phyloP scores from a whole-genome alignment of 257 asterid species.

The Petrea volubilis region DNA sequence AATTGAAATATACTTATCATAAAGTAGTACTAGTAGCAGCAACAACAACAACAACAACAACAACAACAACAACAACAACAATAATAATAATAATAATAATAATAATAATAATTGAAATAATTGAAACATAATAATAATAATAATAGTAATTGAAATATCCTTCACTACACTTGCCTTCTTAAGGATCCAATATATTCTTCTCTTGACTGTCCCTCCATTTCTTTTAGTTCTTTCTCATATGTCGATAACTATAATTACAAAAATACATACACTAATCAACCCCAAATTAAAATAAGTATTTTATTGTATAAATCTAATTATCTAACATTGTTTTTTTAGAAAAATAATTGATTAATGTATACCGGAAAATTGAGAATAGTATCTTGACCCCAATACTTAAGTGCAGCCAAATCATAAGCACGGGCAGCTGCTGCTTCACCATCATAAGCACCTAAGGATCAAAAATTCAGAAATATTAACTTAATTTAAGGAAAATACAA shows the following conservation, averaged over 20 bases:
- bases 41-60: no score
- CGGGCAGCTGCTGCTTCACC: constrained; percentile 84
- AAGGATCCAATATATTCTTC: constrained; percentile 78
- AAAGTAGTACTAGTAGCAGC: no score
- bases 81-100: no score
- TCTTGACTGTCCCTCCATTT: constrained; percentile 67
- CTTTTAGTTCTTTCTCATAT: constrained; percentile 52
- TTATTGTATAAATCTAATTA: not conserved
- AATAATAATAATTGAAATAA: no score
- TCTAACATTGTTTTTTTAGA: not conserved
- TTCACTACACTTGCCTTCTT: constrained; percentile 46
- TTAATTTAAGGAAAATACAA: no score
- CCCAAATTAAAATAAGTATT: no score
- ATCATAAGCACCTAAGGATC: constrained; percentile 66
- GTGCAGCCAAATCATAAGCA: constrained; percentile 84
- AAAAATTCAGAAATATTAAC: not conserved
- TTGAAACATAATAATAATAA: no score
- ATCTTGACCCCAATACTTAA: constrained; percentile 82
- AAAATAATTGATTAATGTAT: constrained; percentile 1
- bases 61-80: no score
- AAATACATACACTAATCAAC: not conserved
- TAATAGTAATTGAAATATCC: no score
- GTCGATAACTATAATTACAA: constrained; percentile 30
- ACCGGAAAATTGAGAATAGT: constrained; percentile 77
- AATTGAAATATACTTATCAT: no score